phyloP scores from a whole-genome alignment of 345 rosid genomes.

The Barbarea vulgaris region DNA sequence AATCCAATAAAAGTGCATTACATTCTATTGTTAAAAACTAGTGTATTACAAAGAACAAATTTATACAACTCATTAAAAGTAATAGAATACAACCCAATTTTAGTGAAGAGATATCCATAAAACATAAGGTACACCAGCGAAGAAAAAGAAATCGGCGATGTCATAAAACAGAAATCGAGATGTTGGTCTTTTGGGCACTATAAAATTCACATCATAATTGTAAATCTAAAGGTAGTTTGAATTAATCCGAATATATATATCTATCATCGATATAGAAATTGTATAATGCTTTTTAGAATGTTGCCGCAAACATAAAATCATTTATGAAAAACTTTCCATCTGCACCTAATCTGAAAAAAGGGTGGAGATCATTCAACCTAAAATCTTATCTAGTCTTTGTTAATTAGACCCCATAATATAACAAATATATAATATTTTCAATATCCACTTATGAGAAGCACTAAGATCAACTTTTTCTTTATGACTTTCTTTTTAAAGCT shows the following conservation, averaged over 20 bases:
- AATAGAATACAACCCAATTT: no score
- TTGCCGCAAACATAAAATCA: background rate
- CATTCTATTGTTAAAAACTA: no score
- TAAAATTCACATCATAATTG: background rate
- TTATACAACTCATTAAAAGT: no score
- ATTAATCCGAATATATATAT: background rate
- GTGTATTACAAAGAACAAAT: no score
- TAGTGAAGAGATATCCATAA: no score
- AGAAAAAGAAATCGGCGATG: no score
- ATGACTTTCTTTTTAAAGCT: slow-evolving; percentile 38
- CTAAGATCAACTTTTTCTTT: slow-evolving; percentile 40
- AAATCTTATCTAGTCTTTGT: slow-evolving; percentile 30
- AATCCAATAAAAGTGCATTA: no score
- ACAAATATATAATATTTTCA: background rate
- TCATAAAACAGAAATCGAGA: background rate
- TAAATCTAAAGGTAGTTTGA: background rate
- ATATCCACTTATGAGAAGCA: slow-evolving; percentile 41
- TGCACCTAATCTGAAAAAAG: slow-evolving; percentile 23
- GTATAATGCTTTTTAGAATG: background rate
- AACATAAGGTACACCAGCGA: no score
- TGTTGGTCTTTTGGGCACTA: background rate
- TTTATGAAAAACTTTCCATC: background rate
- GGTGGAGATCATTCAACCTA: slow-evolving; percentile 13
- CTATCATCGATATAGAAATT: background rate
- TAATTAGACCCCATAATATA: slow-evolving; percentile 23